phyloP scores from a whole-genome alignment of 345 rosid genomes.

The Gossypium anomalum region DNA sequence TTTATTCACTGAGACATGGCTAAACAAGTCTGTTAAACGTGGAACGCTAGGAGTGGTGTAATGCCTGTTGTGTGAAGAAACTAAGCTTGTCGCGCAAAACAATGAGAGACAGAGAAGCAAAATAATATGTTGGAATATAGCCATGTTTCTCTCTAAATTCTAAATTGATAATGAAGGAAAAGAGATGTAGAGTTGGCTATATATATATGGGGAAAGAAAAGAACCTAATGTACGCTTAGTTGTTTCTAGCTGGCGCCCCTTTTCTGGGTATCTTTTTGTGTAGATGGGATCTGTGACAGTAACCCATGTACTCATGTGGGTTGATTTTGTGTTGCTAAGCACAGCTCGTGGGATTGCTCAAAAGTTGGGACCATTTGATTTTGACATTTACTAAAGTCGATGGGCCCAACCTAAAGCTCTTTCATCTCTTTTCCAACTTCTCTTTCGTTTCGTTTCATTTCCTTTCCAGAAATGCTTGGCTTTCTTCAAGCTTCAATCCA shows the following conservation, averaged over 20 bases:
- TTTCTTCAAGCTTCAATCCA: background rate
- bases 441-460: too few species aligned
- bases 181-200: conserved; percentile 11
- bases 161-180: conserved; percentile 5
- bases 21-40: conserved; percentile 59
- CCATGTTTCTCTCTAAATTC: conserved; percentile 23
- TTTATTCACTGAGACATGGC: conserved; percentile 40
- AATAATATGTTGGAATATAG: conserved; percentile 22
- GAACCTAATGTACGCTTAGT: conserved; percentile 25
- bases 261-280: conserved; percentile 17
- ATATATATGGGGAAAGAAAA: background rate
- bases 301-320: conserved; percentile 24
- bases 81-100: conserved; percentile 35
- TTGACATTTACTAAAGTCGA: conserved; percentile 12
- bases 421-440: background rate
- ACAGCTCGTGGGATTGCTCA: conserved; percentile 24
- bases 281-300: conserved; percentile 18
- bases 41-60: conserved; percentile 53
- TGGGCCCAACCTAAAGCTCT: background rate
- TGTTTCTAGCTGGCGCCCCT: conserved; percentile 40
- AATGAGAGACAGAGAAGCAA: conserved; percentile 26
- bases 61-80: conserved; percentile 52
- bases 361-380: conserved; percentile 17
- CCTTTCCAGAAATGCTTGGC: background rate
- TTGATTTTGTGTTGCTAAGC: conserved; percentile 16